Percentiles rank a stretch among this genome's conserved stretches.
phyloP scores from a whole-genome alignment of 2,329 filamentous ascomycete species.

The Aspergillus versicolor region DNA sequence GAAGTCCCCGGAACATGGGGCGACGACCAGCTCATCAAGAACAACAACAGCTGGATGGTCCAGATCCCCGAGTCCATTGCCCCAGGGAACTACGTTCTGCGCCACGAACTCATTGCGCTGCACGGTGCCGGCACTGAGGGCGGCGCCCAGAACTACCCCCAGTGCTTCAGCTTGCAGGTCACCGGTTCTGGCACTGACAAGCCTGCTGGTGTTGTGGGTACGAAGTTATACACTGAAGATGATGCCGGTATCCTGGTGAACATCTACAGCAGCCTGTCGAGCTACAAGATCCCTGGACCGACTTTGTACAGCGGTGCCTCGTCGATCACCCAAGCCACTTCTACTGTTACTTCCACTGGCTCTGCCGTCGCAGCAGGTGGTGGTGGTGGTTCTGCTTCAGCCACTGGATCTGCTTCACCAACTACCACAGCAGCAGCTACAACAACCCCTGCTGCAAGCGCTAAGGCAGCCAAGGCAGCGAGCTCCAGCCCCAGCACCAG shows the following conservation, averaged over 20 bases:
- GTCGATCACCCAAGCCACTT: constrained; percentile 16
- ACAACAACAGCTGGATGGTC: constrained; percentile 50
- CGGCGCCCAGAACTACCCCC: constrained; percentile 52
- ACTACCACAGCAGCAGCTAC: not conserved
- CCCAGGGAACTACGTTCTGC: constrained; percentile 52
- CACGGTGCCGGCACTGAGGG: constrained; percentile 43
- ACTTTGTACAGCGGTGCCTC: constrained; percentile 15
- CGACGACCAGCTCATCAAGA: constrained; percentile 49
- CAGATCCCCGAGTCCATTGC: constrained; percentile 45
- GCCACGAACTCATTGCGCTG: constrained; percentile 53
- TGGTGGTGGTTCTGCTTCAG: not conserved
- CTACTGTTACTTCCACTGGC: constrained; percentile 14
- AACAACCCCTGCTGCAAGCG: not conserved
- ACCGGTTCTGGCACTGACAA: constrained; percentile 50
- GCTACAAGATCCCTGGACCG: constrained; percentile 18
- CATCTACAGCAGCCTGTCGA: constrained; percentile 45
- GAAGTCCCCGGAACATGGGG: constrained; percentile 52
- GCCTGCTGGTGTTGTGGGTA: constrained; percentile 49
- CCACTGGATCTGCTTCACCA: not conserved
- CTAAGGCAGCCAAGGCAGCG: not conserved
- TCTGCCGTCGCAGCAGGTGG: constrained; percentile 5
- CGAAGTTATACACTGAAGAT: constrained; percentile 52
- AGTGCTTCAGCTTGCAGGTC: constrained; percentile 59
- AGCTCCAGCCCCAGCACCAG: too few species aligned
- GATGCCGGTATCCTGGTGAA: constrained; percentile 59